Conservation (phyloP, 2,329 filamentous ascomycete genomes). For the Zelopaecilomyces penicillatus region DNA sequence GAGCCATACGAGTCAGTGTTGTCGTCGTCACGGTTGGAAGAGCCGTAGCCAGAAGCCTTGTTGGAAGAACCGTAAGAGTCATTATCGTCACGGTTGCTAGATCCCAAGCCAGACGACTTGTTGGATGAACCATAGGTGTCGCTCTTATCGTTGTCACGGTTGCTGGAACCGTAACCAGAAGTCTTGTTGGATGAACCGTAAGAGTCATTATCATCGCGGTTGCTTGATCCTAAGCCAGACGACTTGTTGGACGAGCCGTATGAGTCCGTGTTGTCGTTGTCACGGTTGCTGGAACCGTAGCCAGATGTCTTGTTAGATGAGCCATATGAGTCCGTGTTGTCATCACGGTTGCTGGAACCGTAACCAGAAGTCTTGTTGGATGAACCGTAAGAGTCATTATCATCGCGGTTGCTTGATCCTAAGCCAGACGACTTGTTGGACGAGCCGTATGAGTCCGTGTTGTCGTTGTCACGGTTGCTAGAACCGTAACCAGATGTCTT, state of each 20-base stretch:
- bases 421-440: constrained; percentile 14
- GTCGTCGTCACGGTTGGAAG: constrained; percentile 6
- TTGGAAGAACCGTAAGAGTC: constrained; percentile 11
- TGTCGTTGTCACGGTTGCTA: constrained; percentile 7
- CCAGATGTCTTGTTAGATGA: constrained; percentile 1
- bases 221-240: neutral
- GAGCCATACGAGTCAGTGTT: constrained; percentile 8
- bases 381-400: constrained; percentile 9
- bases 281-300: constrained; percentile 1
- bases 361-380: constrained; percentile 7
- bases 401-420: constrained; percentile 8
- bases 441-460: constrained; percentile 12
- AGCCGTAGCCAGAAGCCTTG: constrained; percentile 15
- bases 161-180: neutral
- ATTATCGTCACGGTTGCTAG: constrained; percentile 3
- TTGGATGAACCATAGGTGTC: constrained; percentile 14
- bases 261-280: constrained; percentile 6
- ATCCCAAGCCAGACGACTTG: constrained; percentile 13
- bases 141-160: constrained; percentile 9
- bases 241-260: constrained; percentile 9
- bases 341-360: constrained; percentile 7
- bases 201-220: constrained; percentile 5
- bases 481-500: constrained; percentile 6
- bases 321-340: constrained; percentile 12
- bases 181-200: constrained; percentile 4